Evolutionary conservation across 129 eudicot species (phyloP), one percentile per base, ranked within the genome.

Genomic region (Chrysanthemum seticuspe): DNA sequence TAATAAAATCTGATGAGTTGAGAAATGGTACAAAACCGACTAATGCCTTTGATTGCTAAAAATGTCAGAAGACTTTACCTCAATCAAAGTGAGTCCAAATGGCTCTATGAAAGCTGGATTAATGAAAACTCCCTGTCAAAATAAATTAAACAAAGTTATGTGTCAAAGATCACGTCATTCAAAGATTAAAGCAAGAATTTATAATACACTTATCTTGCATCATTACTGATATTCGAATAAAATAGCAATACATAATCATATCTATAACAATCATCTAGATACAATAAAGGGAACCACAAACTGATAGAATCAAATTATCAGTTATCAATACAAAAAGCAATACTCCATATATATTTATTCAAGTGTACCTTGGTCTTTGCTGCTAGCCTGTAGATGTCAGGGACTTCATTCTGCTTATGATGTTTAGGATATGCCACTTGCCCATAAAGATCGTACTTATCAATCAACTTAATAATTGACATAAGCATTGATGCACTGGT

Each of bases 51-150:
- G 44, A 44, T 19, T 67, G 31, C 50, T 36, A 36, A 40, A 66
- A 19, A 60, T 21, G 31, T 36, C 53, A n/a, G 75, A 78, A 66
- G 29, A 19, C 56, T 18, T 47, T 76, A 90, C 99, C 97, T 95
- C 99, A 58, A 95, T 95, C 47, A 95, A 82, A 47, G 99, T 95
- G 73, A 95, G 91, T 29, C 99, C 99, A 85, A 95, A 95, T 58
- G 99, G 99, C 88, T 95, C 99, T 40, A 95, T 91, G 78, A 95
- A 91, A 71, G 99, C 99, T 6, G 99, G 99, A 80, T 95, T 95
- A 12, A 95, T 95, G 62, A 95, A 95, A 62, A 95, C 99, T 21
- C 99, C 99, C 99, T 95, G 91, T 65, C 45, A 58, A 76, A 67
- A 81, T 34, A 65, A 50, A 48, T 53, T 52, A 15, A 70, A 31